Conservation (phyloP, 1,284 basidiomycete species). For the Cystobasidium slooffiae region DNA sequence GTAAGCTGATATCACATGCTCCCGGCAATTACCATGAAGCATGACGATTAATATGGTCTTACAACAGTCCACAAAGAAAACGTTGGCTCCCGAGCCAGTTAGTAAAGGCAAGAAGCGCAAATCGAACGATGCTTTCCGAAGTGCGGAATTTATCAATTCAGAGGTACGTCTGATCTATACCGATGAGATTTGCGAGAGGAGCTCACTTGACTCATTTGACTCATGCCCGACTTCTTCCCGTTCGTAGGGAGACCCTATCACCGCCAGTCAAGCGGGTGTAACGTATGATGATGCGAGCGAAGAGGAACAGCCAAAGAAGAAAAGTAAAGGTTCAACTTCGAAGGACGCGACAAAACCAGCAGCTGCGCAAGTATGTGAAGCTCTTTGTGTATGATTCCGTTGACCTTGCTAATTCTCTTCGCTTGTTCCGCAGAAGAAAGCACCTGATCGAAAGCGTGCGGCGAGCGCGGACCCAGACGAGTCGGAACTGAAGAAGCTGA, state of each 20-base stretch:
- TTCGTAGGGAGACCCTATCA: conserved; percentile 37
- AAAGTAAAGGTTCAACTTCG: not conserved
- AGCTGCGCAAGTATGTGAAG: not conserved
- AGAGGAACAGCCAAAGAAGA: conserved; percentile 35
- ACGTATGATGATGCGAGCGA: conserved; percentile 3
- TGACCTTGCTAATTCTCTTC: not conserved
- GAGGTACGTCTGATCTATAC: conserved; percentile 9
- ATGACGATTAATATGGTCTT: not conserved
- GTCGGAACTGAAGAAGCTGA: conserved; percentile 40
- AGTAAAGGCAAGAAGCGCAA: conserved; percentile 31
- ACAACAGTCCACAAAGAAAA: not conserved
- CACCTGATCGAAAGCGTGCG: conserved; percentile 7
- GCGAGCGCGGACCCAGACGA: conserved; percentile 27
- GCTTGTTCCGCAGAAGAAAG: conserved; percentile 4
- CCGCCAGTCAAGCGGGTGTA: conserved; percentile 38
- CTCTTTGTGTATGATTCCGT: not conserved
- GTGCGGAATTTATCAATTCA: conserved; percentile 39
- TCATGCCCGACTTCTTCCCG: not conserved
- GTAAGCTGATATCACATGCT: not conserved
- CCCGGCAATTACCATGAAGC: not conserved
- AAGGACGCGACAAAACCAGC: conserved; percentile 8
- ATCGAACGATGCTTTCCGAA: conserved; percentile 24
- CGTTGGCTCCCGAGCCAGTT: not conserved
- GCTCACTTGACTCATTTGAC: not conserved
- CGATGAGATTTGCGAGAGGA: not conserved